Evolutionary conservation across 495 filamentous ascomycete species (phyloP).

Genomic region (Hyaloscypha hepaticicola): DNA sequence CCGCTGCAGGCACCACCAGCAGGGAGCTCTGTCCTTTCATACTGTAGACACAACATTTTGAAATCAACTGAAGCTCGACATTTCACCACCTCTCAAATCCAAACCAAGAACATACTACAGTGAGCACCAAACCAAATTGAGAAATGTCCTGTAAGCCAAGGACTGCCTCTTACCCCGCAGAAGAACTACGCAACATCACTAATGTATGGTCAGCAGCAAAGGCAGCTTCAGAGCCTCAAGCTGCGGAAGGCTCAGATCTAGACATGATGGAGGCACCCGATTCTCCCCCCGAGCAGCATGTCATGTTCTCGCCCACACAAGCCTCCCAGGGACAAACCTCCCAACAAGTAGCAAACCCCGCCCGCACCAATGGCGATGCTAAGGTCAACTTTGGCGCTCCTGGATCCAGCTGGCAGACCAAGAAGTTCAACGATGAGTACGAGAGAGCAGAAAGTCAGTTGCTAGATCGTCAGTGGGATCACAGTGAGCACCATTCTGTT

Average conservation of each 20-base stretch:
- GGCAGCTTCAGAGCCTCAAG: neutral
- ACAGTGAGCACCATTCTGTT: slow-evolving; percentile 12
- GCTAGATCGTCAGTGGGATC: slow-evolving; percentile 24
- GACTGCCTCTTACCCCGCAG: slow-evolving; percentile 6
- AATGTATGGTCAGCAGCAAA: neutral
- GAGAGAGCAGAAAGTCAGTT: slow-evolving; percentile 22
- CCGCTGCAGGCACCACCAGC: neutral
- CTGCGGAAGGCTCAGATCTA: slow-evolving; percentile 9
- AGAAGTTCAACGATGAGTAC: slow-evolving; percentile 33
- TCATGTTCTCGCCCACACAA: neutral
- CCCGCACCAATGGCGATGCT: slow-evolving; percentile 19
- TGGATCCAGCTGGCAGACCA: slow-evolving; percentile 30
- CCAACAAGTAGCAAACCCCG: slow-evolving; percentile 11
- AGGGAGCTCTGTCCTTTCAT: neutral
- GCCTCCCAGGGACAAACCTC: neutral
- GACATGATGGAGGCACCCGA: slow-evolving; percentile 29
- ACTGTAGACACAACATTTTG: neutral
- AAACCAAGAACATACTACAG: neutral
- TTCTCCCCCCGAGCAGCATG: slow-evolving; percentile 20
- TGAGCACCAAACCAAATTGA: neutral
- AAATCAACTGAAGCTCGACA: neutral
- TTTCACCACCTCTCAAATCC: neutral
- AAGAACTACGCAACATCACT: neutral
- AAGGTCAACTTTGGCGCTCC: slow-evolving; percentile 27
- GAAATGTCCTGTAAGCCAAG: slow-evolving; percentile 9